Evolutionary conservation across 2,329 filamentous ascomycete genomes (phyloP).

Genomic region (Bertia moriformis): DNA sequence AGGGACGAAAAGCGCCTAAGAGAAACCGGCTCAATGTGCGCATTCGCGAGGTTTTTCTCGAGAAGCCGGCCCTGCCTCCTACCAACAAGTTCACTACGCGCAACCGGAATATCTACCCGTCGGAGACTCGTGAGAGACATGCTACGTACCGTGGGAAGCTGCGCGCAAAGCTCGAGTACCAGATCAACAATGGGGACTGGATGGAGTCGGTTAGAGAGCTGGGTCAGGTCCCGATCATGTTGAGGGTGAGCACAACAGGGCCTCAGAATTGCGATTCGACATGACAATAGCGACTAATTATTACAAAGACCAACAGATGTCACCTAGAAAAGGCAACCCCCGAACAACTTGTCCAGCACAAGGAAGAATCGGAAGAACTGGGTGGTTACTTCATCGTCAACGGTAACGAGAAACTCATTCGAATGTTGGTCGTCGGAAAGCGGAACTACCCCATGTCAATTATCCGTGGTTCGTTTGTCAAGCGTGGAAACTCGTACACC

Average conservation of each 20-base stretch:
- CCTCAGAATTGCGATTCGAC: no score
- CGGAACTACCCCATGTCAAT: conserved; percentile 95
- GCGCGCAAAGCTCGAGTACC: conserved; percentile 69
- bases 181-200: conserved; percentile 74
- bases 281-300: no score
- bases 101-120: conserved; percentile 74
- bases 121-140: conserved; percentile 90
- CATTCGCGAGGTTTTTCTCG: conserved; percentile 68
- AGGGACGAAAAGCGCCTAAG: conserved; percentile 19
- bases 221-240: conserved; percentile 82
- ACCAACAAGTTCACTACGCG: conserved; percentile 64
- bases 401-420: conserved; percentile 91
- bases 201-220: conserved; percentile 72
- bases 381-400: conserved; percentile 97
- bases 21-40: conserved; percentile 67
- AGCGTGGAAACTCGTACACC: conserved; percentile 75
- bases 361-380: conserved; percentile 91
- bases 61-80: conserved; percentile 65
- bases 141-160: conserved; percentile 80
- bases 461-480: conserved; percentile 74
- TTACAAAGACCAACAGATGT: conserved; percentile 75
- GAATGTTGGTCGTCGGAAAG: conserved; percentile 76
- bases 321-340: conserved; percentile 80
- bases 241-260: conserved; percentile 61
- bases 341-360: conserved; percentile 64